A percentile compares a stretch with the other conserved stretches of the same genome.
Conservation (phyloP, 2,329 filamentous ascomycete genomes). For the Xylariaceae sp. region DNA sequence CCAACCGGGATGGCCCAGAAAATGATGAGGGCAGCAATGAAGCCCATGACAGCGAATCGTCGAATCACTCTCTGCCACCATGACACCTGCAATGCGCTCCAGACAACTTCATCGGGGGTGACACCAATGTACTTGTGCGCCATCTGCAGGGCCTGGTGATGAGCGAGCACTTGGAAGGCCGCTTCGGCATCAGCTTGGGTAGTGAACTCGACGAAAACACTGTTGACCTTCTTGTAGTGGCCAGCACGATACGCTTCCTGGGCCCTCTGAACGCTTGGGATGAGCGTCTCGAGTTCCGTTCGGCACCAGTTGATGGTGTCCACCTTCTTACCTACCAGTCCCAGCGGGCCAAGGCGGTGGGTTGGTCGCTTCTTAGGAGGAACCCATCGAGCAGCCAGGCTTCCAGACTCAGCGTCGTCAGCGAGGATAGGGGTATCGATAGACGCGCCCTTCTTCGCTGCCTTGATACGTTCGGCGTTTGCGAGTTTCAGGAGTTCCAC, state of each 20-base stretch:
- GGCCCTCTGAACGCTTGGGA: constrained; percentile 62
- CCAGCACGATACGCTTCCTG: constrained; percentile 63
- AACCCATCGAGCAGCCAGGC: constrained; percentile 69
- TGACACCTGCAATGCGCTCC: constrained; percentile 74
- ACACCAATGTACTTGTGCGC: constrained; percentile 79
- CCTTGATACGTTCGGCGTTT: constrained; percentile 66
- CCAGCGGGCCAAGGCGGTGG: constrained; percentile 64
- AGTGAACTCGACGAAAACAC: constrained; percentile 88
- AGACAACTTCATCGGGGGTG: constrained; percentile 77
- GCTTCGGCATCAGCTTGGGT: constrained; percentile 77
- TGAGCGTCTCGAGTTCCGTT: constrained; percentile 67
- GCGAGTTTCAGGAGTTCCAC: constrained; percentile 76
- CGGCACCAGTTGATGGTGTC: constrained; percentile 93
- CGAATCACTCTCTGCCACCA: constrained; percentile 83
- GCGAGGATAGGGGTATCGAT: constrained; percentile 44
- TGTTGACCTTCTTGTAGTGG: constrained; percentile 60
- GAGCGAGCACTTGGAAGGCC: constrained; percentile 79
- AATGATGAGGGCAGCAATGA: constrained; percentile 72
- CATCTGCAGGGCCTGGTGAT: constrained; percentile 85
- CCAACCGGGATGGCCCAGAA: constrained; percentile 80
- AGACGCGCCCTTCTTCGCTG: constrained; percentile 51
- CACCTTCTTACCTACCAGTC: constrained; percentile 76
- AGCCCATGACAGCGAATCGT: constrained; percentile 60
- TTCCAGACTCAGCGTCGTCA: constrained; percentile 61
- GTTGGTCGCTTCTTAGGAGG: constrained; percentile 67